Conservation (phyloP, 169 alveolate genomes). For the Babesia caballi region DNA sequence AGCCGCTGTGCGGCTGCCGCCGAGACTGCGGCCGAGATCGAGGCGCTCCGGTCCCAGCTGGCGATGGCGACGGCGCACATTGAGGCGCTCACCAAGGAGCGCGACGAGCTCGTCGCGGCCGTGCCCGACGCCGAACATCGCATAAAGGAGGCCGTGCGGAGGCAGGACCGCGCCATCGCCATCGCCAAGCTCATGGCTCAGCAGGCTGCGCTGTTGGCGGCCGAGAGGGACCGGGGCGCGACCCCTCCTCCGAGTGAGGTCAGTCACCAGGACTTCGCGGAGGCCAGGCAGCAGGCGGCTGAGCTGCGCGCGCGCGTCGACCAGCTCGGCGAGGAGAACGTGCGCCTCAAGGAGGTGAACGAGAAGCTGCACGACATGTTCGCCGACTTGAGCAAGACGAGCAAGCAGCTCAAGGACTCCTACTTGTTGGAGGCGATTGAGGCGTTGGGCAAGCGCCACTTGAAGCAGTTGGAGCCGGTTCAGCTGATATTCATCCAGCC, state of each 20-base stretch:
- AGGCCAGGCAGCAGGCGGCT: not conserved
- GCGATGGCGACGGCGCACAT: slow-evolving; percentile 24
- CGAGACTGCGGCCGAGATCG: slow-evolving; percentile 28
- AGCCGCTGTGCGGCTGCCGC: slow-evolving; percentile 26
- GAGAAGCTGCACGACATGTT: slow-evolving; percentile 60
- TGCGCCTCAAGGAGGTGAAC: slow-evolving; percentile 51
- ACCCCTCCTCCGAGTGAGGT: not conserved
- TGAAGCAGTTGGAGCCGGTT: slow-evolving; percentile 29
- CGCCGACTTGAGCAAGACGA: slow-evolving; percentile 49
- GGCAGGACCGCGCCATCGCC: slow-evolving; percentile 58
- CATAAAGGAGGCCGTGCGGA: slow-evolving; percentile 39
- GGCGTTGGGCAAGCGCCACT: slow-evolving; percentile 11
- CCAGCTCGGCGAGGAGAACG: slow-evolving; percentile 53
- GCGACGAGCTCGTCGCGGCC: slow-evolving; percentile 10
- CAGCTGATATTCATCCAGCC: slow-evolving; percentile 65
- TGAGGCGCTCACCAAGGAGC: slow-evolving; percentile 35
- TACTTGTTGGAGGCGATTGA: slow-evolving; percentile 50
- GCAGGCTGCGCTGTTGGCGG: not conserved
- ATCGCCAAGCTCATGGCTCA: slow-evolving; percentile 57
- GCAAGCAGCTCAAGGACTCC: slow-evolving; percentile 26
- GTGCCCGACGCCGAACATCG: slow-evolving; percentile 22
- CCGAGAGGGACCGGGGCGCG: not conserved
- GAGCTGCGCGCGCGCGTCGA: slow-evolving; percentile 30
- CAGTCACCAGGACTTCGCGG: not conserved
- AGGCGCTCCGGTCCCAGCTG: slow-evolving; percentile 25